Base-by-base conservation (phyloP, 2,329 filamentous ascomycete species). In the Penicillium janthinellum region DNA sequence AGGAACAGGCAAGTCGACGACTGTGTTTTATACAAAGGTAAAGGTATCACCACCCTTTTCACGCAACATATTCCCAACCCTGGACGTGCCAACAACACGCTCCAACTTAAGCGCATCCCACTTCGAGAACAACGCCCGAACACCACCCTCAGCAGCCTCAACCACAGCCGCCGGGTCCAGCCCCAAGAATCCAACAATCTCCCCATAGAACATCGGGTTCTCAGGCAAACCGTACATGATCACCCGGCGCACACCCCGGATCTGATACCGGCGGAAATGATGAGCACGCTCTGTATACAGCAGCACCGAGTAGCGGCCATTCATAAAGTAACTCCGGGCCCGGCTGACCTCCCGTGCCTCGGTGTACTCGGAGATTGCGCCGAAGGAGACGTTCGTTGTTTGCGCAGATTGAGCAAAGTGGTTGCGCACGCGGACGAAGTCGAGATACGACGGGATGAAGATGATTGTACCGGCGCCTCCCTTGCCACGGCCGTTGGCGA, bases 201-300 rank as follows among this genome's bases (percentile, higher is more conserved):
- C 79, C 1, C 70, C 63, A 63, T 76, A 81, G 59, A 82, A 82
- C 6, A 69, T 73, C 28, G 90, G 90, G 73, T 97, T 96, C 69
- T 98, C 94, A 0, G 95, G 95, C 35, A 97, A 76, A 1, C 88
- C 90, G 74, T 98, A 98, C 82, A 96, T 89, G 54, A 97, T 84
- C n/a, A 98, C 85, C 42, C 88, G 84, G 74, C 88, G 88, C 14
- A 95, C 92, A 22, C 95, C 95, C 38, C 87, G 85, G 56, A 99
- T 83, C 66, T 86, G 85, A 72, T 95, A 92, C n/a, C 95, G 85
- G 52, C 92, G 87, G 82, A 98, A 98, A 77, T 99, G 95, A 77
- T 99, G 95, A n/a, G 93, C 91, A 60, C 95, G 88, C 75, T 96
- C 94, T 1, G 93, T 96, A 78, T 98, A 99, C 15, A 99, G 81